Percentiles rank a stretch among this genome's conserved stretches.
phyloP scores from a whole-genome alignment of 2,329 filamentous ascomycete genomes.

The Clathrospora elynae region DNA sequence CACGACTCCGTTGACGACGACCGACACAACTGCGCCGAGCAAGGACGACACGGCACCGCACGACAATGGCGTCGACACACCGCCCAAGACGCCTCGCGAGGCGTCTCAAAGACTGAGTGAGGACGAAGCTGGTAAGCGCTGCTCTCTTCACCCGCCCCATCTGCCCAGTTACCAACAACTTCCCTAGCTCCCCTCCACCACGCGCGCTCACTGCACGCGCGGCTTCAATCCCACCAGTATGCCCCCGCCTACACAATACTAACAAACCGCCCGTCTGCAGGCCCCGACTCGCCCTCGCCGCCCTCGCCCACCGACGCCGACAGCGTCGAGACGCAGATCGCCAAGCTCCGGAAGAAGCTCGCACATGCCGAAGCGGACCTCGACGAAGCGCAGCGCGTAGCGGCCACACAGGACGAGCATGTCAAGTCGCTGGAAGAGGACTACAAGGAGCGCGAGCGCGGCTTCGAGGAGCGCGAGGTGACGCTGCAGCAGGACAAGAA shows the following conservation, averaged over 20 bases:
- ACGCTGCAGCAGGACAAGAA: constrained; percentile 46
- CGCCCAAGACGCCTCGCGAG: constrained; percentile 42
- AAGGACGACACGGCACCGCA: constrained; percentile 23
- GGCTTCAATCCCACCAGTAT: constrained; percentile 21
- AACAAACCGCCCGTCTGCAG: constrained; percentile 27
- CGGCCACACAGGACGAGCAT: constrained; percentile 36
- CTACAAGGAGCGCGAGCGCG: constrained; percentile 39
- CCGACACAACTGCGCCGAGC: constrained; percentile 28
- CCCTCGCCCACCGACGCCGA: constrained; percentile 39
- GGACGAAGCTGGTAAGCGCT: constrained; percentile 26
- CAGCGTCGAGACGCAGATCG: constrained; percentile 36
- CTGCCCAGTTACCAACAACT: constrained; percentile 35
- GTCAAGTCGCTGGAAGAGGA: constrained; percentile 41
- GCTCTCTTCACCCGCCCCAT: constrained; percentile 18
- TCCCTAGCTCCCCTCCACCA: constrained; percentile 27
- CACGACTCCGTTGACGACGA: constrained; percentile 35
- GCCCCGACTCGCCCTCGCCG: constrained; percentile 34
- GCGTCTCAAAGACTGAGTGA: constrained; percentile 16
- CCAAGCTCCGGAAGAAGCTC: constrained; percentile 43
- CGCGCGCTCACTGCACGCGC: constrained; percentile 24
- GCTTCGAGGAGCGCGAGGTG: constrained; percentile 39
- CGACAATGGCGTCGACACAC: constrained; percentile 41
- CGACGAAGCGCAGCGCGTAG: constrained; percentile 41
- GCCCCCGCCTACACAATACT: constrained; percentile 24
- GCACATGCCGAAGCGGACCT: constrained; percentile 38